Evolutionary conservation across 1,284 basidiomycete genomes (phyloP).

Genomic region (Mycosarcoma maydis): DNA sequence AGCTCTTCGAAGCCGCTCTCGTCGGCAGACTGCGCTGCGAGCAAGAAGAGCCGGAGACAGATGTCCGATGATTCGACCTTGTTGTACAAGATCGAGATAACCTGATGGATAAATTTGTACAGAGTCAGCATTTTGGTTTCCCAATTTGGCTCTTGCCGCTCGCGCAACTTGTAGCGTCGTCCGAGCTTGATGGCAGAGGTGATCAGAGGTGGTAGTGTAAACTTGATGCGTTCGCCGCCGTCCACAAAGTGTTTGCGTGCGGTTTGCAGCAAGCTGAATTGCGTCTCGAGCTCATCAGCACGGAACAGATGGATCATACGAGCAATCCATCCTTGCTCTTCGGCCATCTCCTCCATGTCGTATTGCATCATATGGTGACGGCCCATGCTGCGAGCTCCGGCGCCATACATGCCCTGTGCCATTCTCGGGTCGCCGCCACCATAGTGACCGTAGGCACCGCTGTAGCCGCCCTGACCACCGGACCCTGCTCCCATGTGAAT

Average conservation of each 20-base stretch:
- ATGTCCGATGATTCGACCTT: slow-evolving; percentile 64
- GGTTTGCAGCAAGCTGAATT: slow-evolving; percentile 62
- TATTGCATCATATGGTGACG: slow-evolving; percentile 52
- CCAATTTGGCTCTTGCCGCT: slow-evolving; percentile 54
- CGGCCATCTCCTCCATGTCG: slow-evolving; percentile 63
- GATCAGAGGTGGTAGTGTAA: slow-evolving; percentile 63
- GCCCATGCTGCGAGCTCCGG: slow-evolving; percentile 32
- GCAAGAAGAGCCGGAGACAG: slow-evolving; percentile 60
- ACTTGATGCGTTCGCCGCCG: slow-evolving; percentile 63
- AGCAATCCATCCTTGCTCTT: slow-evolving; percentile 65
- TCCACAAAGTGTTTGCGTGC: slow-evolving; percentile 61
- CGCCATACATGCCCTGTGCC: slow-evolving; percentile 43
- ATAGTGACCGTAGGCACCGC: slow-evolving; percentile 37
- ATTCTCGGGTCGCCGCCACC: slow-evolving; percentile 39
- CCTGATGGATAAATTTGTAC: slow-evolving; percentile 65
- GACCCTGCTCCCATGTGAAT: slow-evolving; percentile 35
- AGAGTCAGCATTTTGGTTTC: slow-evolving; percentile 62
- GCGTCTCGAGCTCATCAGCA: slow-evolving; percentile 58
- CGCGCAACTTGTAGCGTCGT: slow-evolving; percentile 60
- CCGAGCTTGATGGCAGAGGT: slow-evolving; percentile 60
- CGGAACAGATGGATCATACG: slow-evolving; percentile 65
- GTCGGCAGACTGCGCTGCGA: slow-evolving; percentile 63
- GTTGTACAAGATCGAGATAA: slow-evolving; percentile 64
- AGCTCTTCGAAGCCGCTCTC: slow-evolving; percentile 64
- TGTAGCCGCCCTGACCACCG: slow-evolving; percentile 22